These are phyloP conservation scores for Hordeum pubiflorum DNA, from an alignment of 202 grass and related monocot species.

Conservation along the genomic window DNA sequence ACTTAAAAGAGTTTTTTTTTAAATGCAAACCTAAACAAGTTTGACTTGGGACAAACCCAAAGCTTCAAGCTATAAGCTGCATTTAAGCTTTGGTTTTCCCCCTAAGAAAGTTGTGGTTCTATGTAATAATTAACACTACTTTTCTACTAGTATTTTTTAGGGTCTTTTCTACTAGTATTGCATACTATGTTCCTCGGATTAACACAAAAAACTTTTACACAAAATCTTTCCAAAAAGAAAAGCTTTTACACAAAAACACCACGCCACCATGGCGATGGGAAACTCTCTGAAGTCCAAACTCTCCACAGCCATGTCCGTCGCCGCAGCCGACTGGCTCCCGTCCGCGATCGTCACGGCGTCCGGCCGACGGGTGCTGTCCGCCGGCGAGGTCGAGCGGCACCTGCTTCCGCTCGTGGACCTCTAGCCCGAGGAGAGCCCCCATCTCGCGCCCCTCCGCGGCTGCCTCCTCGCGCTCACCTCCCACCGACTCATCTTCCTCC, in stretches of 20 bases:
- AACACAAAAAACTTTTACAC: too few relatives aligned
- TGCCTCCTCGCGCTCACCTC: constrained; percentile 89
- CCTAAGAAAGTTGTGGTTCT: too few relatives aligned
- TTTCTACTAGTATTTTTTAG: too few relatives aligned
- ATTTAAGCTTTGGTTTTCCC: too few relatives aligned
- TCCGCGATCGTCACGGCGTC: constrained; percentile 60
- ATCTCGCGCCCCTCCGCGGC: constrained; percentile 46
- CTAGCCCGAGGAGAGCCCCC: constrained; percentile 57
- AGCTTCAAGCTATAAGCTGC: too few relatives aligned
- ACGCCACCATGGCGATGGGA: not conserved
- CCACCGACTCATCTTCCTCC: constrained; percentile 80
- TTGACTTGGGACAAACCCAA: too few relatives aligned
- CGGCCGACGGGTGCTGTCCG: constrained; percentile 55
- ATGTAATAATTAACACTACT: too few relatives aligned
- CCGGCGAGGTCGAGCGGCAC: constrained; percentile 68
- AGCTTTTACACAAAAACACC: not conserved
- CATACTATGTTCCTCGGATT: too few relatives aligned
- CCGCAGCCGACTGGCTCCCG: constrained; percentile 48
- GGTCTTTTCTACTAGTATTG: too few relatives aligned
- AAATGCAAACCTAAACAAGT: too few relatives aligned
- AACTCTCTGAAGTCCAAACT: not conserved
- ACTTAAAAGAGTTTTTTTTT: too few relatives aligned
- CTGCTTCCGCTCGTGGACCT: constrained; percentile 71
- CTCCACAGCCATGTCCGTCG: constrained; percentile 33
- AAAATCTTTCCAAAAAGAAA: too few relatives aligned